A percentile compares a stretch with the other conserved stretches of the same genome.
These are phyloP conservation scores for Pythium scleroteichum DNA, from an alignment of 352 stramenopile genomes.

Conservation along the genomic window DNA sequence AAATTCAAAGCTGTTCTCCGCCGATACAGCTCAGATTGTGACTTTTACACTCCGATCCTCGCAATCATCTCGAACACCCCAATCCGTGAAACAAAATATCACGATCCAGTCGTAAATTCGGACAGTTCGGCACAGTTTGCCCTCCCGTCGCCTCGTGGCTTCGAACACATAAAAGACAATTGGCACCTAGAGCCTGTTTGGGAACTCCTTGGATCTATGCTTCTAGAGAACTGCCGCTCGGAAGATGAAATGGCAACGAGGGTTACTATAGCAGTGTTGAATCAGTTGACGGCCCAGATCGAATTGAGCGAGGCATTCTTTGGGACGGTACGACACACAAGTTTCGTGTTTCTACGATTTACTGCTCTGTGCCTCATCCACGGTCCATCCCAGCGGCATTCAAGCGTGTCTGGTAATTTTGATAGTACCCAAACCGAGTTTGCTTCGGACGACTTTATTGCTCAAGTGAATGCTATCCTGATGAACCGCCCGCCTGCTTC, in stretches of 20 bases:
- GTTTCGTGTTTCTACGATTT: conserved; percentile 45
- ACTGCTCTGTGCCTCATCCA: conserved; percentile 36
- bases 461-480: conserved; percentile 16
- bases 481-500: conserved; percentile 12
- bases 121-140: conserved; percentile 34
- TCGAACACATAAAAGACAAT: conserved; percentile 10
- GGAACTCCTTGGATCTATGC: conserved; percentile 59
- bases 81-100: conserved; percentile 58
- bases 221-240: conserved; percentile 49
- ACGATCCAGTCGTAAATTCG: conserved; percentile 33
- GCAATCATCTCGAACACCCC: conserved; percentile 62
- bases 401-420: too few relatives aligned
- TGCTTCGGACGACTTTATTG: too few relatives aligned
- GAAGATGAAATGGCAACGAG: conserved; percentile 28
- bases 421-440: too few relatives aligned
- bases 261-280: conserved; percentile 33
- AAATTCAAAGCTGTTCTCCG: conserved; percentile 52
- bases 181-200: conserved; percentile 55
- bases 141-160: conserved; percentile 27
- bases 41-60: conserved; percentile 59
- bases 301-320: conserved; percentile 59
- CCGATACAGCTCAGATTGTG: conserved; percentile 45
- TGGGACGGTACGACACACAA: conserved; percentile 49
- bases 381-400: too few relatives aligned
- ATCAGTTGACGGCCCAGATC: conserved; percentile 48